Conservation (phyloP, 2,329 filamentous ascomycete species). For the Neospermospora avenae region DNA sequence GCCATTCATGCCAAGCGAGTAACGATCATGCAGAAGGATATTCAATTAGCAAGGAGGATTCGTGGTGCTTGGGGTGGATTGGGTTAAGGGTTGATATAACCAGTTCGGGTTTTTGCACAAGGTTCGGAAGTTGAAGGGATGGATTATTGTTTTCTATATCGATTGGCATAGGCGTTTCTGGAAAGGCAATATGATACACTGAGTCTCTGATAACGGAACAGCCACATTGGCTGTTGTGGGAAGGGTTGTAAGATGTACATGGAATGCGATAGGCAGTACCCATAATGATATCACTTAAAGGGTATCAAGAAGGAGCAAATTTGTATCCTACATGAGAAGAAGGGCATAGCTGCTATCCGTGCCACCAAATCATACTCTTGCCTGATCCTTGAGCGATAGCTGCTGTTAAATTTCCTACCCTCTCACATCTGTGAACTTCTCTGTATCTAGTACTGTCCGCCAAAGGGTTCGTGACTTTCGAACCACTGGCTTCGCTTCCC, state of each 20-base stretch:
- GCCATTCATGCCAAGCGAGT: slow-evolving; percentile 96
- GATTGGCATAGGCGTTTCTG: background rate
- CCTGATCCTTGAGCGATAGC: too few species aligned
- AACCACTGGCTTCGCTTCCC: too few species aligned
- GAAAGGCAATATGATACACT: background rate
- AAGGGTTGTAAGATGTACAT: background rate
- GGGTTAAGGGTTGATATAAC: slow-evolving; percentile 40
- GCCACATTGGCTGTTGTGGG: background rate
- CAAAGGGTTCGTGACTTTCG: too few species aligned
- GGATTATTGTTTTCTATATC: background rate
- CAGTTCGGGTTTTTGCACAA: background rate
- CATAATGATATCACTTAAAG: background rate
- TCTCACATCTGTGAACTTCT: too few species aligned
- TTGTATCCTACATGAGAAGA: background rate
- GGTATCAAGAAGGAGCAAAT: background rate
- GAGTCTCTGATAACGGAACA: background rate
- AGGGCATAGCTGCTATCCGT: too few species aligned
- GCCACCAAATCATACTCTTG: too few species aligned
- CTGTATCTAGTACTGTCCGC: too few species aligned
- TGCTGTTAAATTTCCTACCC: too few species aligned
- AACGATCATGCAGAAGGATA: slow-evolving; percentile 97
- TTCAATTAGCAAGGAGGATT: slow-evolving; percentile 83
- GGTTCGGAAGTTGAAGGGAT: background rate
- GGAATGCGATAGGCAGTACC: background rate
- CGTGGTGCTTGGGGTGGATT: slow-evolving; percentile 72